phyloP scores from a whole-genome alignment of 306 rosid genomes.

The Prunus mira region DNA sequence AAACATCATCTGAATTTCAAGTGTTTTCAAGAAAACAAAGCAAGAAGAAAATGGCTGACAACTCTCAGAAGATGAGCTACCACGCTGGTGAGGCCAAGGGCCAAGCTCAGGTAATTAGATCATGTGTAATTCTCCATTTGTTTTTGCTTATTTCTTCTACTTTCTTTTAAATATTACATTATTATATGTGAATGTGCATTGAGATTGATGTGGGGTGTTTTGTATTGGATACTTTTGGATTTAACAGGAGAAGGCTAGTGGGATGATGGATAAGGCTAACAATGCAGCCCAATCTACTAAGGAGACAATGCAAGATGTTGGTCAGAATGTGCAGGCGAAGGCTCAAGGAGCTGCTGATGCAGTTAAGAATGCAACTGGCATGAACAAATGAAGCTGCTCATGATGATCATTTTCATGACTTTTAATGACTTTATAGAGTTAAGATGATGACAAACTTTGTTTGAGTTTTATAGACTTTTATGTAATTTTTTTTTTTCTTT shows the following conservation, averaged over 20 bases:
- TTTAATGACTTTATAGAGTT: too few relatives aligned
- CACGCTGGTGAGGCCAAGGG: conserved; percentile 66
- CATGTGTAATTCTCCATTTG: not conserved
- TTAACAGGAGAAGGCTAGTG: conserved; percentile 51
- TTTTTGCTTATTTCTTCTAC: not conserved
- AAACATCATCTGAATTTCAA: not conserved
- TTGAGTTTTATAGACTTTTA: too few relatives aligned
- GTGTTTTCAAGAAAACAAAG: not conserved
- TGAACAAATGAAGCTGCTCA: conserved; percentile 38
- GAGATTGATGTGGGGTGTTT: not conserved
- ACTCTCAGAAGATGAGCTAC: conserved; percentile 38
- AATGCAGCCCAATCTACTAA: conserved; percentile 52
- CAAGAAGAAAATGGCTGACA: conserved; percentile 45
- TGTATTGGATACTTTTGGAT: not conserved
- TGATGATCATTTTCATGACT: too few relatives aligned
- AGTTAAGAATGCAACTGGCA: conserved; percentile 62
- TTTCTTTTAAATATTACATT: not conserved
- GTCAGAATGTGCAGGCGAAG: conserved; percentile 43
- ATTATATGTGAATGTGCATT: not conserved
- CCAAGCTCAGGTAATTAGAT: conserved; percentile 44
- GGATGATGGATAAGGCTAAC: conserved; percentile 50
- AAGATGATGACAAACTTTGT: too few relatives aligned
- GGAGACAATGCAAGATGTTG: conserved; percentile 47
- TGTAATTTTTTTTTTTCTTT: too few relatives aligned
- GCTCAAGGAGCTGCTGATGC: conserved; percentile 67